Evolutionary conservation across 176 grass and related monocot species (phyloP).

Genomic region (Aegilops longissima): DNA sequence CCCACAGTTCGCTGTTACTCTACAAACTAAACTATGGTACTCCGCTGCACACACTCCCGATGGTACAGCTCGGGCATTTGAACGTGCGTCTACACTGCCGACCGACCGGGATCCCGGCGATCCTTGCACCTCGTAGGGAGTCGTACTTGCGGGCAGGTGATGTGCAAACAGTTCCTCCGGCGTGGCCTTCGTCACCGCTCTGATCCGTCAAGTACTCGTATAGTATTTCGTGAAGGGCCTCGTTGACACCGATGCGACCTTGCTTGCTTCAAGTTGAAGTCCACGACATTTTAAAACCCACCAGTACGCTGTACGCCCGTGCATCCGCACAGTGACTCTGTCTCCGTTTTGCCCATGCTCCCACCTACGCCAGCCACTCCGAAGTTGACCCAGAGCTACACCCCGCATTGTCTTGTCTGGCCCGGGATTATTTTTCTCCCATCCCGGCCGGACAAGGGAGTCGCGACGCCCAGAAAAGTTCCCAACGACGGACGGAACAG

Average conservation of each 20-base stretch:
- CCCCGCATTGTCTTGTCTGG: background rate
- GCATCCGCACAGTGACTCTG: too few species aligned
- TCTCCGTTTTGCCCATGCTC: background rate
- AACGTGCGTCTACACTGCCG: too few species aligned
- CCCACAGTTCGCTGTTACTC: too few species aligned
- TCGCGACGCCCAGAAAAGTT: background rate
- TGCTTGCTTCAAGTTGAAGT: too few species aligned
- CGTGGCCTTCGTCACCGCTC: background rate
- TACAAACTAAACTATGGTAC: too few species aligned
- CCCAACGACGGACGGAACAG: background rate
- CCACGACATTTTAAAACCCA: too few species aligned
- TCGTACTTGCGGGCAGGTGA: background rate
- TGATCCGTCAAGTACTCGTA: background rate
- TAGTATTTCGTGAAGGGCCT: background rate
- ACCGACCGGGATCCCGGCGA: too few species aligned
- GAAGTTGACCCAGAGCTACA: background rate
- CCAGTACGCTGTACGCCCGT: too few species aligned
- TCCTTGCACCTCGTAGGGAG: too few species aligned
- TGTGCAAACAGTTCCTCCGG: background rate
- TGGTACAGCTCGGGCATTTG: too few species aligned
- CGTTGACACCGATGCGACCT: conserved; percentile 1
- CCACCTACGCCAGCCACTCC: background rate
- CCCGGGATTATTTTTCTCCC: background rate
- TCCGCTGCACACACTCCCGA: too few species aligned
- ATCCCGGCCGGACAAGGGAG: background rate